Evolutionary conservation across 2,329 filamentous ascomycete species (phyloP).

Genomic region (Alternaria sp.): DNA sequence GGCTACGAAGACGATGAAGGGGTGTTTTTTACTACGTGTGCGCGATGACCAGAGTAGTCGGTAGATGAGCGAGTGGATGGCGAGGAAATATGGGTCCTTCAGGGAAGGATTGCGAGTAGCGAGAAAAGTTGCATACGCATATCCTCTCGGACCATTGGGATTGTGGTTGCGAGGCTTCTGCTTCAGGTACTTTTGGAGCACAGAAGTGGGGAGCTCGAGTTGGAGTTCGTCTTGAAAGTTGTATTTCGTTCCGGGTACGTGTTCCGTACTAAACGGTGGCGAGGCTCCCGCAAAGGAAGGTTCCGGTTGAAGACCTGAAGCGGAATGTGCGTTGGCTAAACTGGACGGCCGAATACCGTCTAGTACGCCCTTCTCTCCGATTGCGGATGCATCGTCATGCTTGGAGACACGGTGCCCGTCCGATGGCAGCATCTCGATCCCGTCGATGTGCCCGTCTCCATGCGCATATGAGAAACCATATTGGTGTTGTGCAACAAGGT

Average conservation of each 20-base stretch:
- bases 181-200: slow-evolving; percentile 18
- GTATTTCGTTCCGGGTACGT: slow-evolving; percentile 18
- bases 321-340: not conserved
- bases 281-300: not conserved
- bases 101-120: slow-evolving; percentile 38
- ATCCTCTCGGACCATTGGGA: slow-evolving; percentile 16
- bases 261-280: not conserved
- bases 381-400: not conserved
- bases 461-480: not conserved
- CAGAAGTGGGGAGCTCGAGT: slow-evolving; percentile 26
- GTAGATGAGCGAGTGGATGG: slow-evolving; percentile 43
- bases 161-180: slow-evolving; percentile 36
- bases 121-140: slow-evolving; percentile 45
- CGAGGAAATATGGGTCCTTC: slow-evolving; percentile 45
- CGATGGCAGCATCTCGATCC: slow-evolving; percentile 8
- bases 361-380: not conserved
- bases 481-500: slow-evolving; percentile 4
- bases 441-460: not conserved
- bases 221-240: slow-evolving; percentile 39
- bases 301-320: not conserved
- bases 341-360: not conserved
- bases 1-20: slow-evolving; percentile 46
- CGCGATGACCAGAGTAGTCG: slow-evolving; percentile 41
- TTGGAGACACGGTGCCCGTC: not conserved
- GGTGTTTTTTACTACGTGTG: slow-evolving; percentile 32